Conservation (phyloP, 306 rosid genomes). For the Glycine tomentella region DNA sequence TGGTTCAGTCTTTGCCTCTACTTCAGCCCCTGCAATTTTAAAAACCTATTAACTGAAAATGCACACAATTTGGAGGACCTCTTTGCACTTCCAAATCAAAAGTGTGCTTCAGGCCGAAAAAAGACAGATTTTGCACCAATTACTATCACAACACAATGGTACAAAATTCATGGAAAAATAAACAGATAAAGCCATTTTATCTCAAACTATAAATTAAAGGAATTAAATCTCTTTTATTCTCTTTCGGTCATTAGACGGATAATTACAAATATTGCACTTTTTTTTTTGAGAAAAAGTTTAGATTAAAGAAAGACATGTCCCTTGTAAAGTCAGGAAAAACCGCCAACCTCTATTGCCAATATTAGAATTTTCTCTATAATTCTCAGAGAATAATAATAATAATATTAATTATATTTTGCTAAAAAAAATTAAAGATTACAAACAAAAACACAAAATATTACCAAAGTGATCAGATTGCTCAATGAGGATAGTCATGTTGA, state of each 20-base stretch:
- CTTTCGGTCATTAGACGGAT: background rate
- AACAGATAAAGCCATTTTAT: background rate
- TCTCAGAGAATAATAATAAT: background rate
- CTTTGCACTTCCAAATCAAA: background rate
- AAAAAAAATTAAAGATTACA: background rate
- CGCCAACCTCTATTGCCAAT: too few relatives aligned
- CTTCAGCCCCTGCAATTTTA: slow-evolving; percentile 57
- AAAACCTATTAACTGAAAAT: background rate
- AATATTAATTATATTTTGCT: background rate
- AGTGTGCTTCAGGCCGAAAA: too few relatives aligned
- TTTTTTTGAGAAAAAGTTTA: too few relatives aligned
- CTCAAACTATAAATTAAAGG: background rate
- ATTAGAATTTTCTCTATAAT: too few relatives aligned
- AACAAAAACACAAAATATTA: slow-evolving; percentile 44
- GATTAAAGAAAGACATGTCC: too few relatives aligned
- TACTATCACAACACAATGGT: background rate
- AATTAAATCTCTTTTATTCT: background rate
- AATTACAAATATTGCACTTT: background rate
- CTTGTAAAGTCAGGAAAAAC: too few relatives aligned
- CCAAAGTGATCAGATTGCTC: slow-evolving; percentile 58
- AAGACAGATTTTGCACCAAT: background rate
- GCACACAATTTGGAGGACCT: background rate
- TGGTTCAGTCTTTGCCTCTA: slow-evolving; percentile 52
- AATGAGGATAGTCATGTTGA: slow-evolving; percentile 74
- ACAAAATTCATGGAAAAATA: background rate